Evolutionary conservation across 257 asterid species (phyloP).

Genomic region (Nyctanthes arbortristis): DNA sequence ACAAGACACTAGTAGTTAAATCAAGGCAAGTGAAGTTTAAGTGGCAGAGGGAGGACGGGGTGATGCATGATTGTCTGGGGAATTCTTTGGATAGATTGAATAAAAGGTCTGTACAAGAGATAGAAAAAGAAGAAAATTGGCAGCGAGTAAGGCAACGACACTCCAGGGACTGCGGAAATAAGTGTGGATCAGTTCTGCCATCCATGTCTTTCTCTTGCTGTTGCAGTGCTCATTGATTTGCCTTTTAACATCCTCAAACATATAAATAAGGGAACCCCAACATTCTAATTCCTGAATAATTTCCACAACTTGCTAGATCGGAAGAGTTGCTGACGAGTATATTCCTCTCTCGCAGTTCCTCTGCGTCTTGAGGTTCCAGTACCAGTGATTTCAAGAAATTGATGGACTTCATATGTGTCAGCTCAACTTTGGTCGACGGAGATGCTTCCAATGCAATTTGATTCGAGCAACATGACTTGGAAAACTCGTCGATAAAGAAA

Average conservation of each 20-base stretch:
- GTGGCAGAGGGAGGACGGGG: too few relatives aligned
- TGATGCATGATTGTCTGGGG: too few relatives aligned
- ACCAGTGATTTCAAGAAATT: slow-evolving; percentile 38
- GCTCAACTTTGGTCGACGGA: not conserved
- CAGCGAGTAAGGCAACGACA: slow-evolving; percentile 19
- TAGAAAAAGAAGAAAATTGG: slow-evolving; percentile 10
- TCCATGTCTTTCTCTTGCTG: slow-evolving; percentile 19
- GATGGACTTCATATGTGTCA: slow-evolving; percentile 19
- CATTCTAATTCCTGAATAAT: slow-evolving; percentile 14
- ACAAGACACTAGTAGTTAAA: too few relatives aligned
- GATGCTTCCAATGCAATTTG: slow-evolving; percentile 35
- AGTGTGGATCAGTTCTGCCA: slow-evolving; percentile 24
- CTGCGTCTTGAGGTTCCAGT: slow-evolving; percentile 29
- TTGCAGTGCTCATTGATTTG: slow-evolving; percentile 11
- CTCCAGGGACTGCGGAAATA: slow-evolving; percentile 29
- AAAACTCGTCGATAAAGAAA: not conserved
- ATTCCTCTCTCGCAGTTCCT: slow-evolving; percentile 28
- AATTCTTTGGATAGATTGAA: not conserved
- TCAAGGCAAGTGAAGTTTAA: too few relatives aligned
- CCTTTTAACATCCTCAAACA: not conserved
- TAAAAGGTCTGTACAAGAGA: slow-evolving; percentile 11
- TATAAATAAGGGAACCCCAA: not conserved
- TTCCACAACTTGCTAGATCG: slow-evolving; percentile 29
- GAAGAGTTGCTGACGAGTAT: slow-evolving; percentile 20
- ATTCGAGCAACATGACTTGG: too few relatives aligned